A percentile compares a stretch with the other conserved stretches of the same genome.
These are phyloP conservation scores for Plasmodium gaboni DNA, from an alignment of 169 alveolate species.

Conservation along the genomic window DNA sequence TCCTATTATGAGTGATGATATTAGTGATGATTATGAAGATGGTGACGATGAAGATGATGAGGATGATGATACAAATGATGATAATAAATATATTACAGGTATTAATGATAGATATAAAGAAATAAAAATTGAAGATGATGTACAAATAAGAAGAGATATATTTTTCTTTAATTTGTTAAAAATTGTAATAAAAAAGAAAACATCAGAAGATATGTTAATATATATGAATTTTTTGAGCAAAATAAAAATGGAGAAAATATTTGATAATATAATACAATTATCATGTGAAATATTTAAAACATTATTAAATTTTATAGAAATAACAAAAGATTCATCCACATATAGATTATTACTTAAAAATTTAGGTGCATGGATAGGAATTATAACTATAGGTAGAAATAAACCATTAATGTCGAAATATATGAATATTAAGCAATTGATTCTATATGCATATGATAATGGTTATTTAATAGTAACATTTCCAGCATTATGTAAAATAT, in stretches of 20 bases:
- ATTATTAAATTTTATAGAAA: conserved; percentile 86
- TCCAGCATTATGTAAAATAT: conserved; percentile 92
- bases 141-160: conserved; percentile 78
- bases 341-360: conserved; percentile 90
- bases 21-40: conserved; percentile 68
- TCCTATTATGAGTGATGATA: conserved; percentile 47
- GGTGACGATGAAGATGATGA: conserved; percentile 9
- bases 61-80: conserved; percentile 70
- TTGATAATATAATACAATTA: conserved; percentile 80
- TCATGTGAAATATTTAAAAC: conserved; percentile 90
- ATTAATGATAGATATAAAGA: conserved; percentile 78
- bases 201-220: conserved; percentile 82
- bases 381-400: conserved; percentile 89
- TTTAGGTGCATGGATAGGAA: conserved; percentile 93
- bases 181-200: conserved; percentile 79
- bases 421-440: conserved; percentile 89
- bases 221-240: conserved; percentile 79
- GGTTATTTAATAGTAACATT: conserved; percentile 88
- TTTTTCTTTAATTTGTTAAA: conserved; percentile 81
- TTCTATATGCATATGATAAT: conserved; percentile 86
- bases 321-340: conserved; percentile 88
- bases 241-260: conserved; percentile 79
- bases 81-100: conserved; percentile 77
- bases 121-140: conserved; percentile 79
- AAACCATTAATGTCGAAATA: conserved; percentile 91